phyloP scores from a whole-genome alignment of 106 monocot species.

The Agapanthus africanus region DNA sequence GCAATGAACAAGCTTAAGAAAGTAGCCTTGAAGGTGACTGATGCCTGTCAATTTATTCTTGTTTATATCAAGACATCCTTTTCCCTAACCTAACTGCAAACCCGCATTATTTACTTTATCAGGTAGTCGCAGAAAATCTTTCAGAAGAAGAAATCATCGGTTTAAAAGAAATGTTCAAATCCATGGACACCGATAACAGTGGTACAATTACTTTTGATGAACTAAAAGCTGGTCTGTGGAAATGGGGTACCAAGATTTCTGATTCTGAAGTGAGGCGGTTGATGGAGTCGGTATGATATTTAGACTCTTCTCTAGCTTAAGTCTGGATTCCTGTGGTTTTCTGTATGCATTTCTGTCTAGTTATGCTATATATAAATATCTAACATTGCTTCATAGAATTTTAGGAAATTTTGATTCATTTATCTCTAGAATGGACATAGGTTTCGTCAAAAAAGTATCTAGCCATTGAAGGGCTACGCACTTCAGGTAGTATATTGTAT shows the following conservation, averaged over 20 bases:
- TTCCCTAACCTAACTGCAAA: neutral
- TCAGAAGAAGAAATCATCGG: slow-evolving; percentile 87
- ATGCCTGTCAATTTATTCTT: neutral
- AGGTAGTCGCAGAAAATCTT: slow-evolving; percentile 81
- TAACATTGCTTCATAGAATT: neutral
- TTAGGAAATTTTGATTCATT: neutral
- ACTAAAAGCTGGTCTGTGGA: slow-evolving; percentile 56
- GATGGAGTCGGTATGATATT: slow-evolving; percentile 64
- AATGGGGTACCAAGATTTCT: slow-evolving; percentile 61
- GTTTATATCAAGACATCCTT: neutral
- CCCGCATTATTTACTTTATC: neutral
- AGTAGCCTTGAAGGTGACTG: slow-evolving; percentile 49
- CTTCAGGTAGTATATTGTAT: neutral
- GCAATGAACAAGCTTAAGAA: slow-evolving; percentile 61
- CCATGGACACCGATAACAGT: slow-evolving; percentile 66
- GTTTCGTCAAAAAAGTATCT: neutral
- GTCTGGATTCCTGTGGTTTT: neutral
- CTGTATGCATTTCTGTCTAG: neutral
- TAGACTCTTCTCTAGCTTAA: neutral
- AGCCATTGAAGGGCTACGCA: neutral
- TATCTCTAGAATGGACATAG: neutral
- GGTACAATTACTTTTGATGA: slow-evolving; percentile 75
- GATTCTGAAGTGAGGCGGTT: slow-evolving; percentile 65
- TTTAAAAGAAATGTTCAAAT: slow-evolving; percentile 67
- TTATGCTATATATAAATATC: neutral